These are phyloP conservation scores for Sporothrix curviconia DNA, from an alignment of 2,329 filamentous ascomycete species.

Conservation along the genomic window DNA sequence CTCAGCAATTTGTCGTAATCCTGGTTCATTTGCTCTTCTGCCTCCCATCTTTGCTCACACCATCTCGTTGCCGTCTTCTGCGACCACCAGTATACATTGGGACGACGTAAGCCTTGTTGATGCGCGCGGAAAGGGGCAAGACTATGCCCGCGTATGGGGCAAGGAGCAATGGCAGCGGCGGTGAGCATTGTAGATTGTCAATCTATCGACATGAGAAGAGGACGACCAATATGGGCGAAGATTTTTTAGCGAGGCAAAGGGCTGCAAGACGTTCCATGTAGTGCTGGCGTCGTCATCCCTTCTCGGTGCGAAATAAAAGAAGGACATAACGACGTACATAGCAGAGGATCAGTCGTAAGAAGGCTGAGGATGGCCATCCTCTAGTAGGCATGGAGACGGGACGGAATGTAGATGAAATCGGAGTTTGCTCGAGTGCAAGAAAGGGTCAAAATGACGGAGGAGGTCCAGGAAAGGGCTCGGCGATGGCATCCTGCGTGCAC, in stretches of 20 bases:
- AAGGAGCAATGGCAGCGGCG: background rate
- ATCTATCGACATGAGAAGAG: background rate
- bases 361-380: background rate
- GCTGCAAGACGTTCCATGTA: background rate
- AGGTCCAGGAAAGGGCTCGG: background rate
- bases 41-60: too few species aligned
- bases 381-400: background rate
- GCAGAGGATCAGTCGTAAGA: too few species aligned
- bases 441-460: background rate
- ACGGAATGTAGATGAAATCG: background rate
- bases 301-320: background rate
- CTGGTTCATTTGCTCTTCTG: background rate
- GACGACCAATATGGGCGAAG: background rate
- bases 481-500: background rate
- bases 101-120: constrained; percentile 1
- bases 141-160: background rate
- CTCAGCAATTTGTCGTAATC: background rate
- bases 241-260: background rate
- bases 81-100: background rate
- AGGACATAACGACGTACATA: background rate
- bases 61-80: background rate
- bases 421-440: background rate
- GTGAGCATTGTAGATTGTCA: background rate
- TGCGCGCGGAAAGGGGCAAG: background rate
- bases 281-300: background rate